phyloP scores from a whole-genome alignment of 345 rosid species.

The Carallia pectinifolia region DNA sequence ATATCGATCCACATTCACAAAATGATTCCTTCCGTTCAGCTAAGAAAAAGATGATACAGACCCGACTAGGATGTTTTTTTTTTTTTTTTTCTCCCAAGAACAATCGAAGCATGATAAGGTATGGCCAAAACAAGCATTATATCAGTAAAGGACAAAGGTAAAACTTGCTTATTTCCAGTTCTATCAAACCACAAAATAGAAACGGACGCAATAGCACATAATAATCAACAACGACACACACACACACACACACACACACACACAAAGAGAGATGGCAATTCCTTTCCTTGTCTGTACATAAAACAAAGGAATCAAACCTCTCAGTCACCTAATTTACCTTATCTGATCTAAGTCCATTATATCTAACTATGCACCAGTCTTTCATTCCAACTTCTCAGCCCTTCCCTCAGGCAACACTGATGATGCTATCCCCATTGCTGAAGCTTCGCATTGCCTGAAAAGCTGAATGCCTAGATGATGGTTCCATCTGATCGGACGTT shows the following conservation, averaged over 20 bases:
- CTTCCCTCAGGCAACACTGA: slow-evolving; percentile 53
- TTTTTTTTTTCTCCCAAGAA: not conserved
- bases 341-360: slow-evolving; percentile 20
- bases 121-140: slow-evolving; percentile 5
- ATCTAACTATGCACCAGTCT: slow-evolving; percentile 26
- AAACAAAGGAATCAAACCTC: slow-evolving; percentile 24
- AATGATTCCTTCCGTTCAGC: not conserved
- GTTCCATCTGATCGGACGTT: slow-evolving; percentile 44
- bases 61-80: slow-evolving; percentile 10
- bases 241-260: slow-evolving; percentile 13
- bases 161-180: slow-evolving; percentile 27
- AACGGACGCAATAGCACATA: slow-evolving; percentile 22
- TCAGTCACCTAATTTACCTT: slow-evolving; percentile 32
- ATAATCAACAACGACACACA: slow-evolving; percentile 2
- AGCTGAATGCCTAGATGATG: slow-evolving; percentile 42
- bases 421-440: slow-evolving; percentile 62
- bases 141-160: not conserved
- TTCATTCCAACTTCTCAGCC: not conserved
- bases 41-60: too few relatives aligned
- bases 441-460: slow-evolving; percentile 52
- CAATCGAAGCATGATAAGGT: slow-evolving; percentile 8
- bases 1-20: not conserved
- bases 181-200: slow-evolving; percentile 7
- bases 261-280: slow-evolving; percentile 8
- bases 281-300: slow-evolving; percentile 51